A percentile compares a stretch with the other conserved stretches of the same genome.
Evolutionary conservation across 1,284 basidiomycete genomes (phyloP).

Genomic region (Grifola frondosa): DNA sequence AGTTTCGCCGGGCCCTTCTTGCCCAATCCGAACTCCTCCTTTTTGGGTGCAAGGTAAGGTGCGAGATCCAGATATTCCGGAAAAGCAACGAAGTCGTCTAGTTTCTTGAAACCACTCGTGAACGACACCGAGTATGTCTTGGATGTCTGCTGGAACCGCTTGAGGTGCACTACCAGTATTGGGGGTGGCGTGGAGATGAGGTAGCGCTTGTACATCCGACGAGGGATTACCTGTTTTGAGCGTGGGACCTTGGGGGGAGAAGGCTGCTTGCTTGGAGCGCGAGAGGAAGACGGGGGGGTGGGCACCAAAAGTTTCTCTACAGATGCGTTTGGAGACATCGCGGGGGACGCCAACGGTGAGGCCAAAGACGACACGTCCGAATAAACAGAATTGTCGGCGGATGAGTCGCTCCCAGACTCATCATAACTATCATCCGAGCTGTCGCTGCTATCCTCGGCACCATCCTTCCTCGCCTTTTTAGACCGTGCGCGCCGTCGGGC

Average conservation of each 20-base stretch:
- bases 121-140: slow-evolving; percentile 53
- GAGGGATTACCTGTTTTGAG: slow-evolving; percentile 68
- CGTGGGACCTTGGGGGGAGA: slow-evolving; percentile 30
- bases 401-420: slow-evolving; percentile 31
- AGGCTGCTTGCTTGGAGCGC: slow-evolving; percentile 9
- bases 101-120: slow-evolving; percentile 71
- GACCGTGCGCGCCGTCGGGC: slow-evolving; percentile 22
- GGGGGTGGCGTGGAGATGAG: slow-evolving; percentile 86
- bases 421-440: slow-evolving; percentile 42
- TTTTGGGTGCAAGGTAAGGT: slow-evolving; percentile 83
- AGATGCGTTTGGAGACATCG: slow-evolving; percentile 31
- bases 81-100: slow-evolving; percentile 88
- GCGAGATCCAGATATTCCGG: slow-evolving; percentile 83
- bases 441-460: slow-evolving; percentile 35
- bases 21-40: slow-evolving; percentile 63
- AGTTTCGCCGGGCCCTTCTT: slow-evolving; percentile 37
- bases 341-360: slow-evolving; percentile 39
- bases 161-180: slow-evolving; percentile 88
- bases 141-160: slow-evolving; percentile 83
- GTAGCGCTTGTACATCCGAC: slow-evolving; percentile 91
- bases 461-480: slow-evolving; percentile 10
- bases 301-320: slow-evolving; percentile 22
- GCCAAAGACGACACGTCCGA: slow-evolving; percentile 40
- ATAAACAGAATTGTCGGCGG: slow-evolving; percentile 27
- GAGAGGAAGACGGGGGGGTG: slow-evolving; percentile 15